Base-by-base conservation (phyloP, 805 yeast species). In the Candida broadrunensis region DNA sequence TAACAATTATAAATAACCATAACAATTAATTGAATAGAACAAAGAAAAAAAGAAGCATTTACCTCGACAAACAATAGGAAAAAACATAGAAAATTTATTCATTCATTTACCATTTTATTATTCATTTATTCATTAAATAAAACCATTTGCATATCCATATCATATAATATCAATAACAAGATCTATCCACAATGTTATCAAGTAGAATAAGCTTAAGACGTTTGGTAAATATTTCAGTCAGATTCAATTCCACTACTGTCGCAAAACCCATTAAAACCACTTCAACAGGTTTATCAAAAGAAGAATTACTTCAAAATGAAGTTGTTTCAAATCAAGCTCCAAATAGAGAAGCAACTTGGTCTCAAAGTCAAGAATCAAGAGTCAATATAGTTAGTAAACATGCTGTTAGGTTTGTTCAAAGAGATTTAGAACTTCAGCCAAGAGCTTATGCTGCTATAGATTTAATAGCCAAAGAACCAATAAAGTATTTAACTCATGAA, bases 361-460 rank as follows among this genome's bases (percentile, higher is more conserved):
- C 95, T 1, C 63, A 67, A 7, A 72, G 81, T 5, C 96, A 88
- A 65, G 74, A 67, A 39, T 67, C 81, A 30, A 75, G 88, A 57
- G 56, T 70, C 30, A 80, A 78, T 25, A 78, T 81, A 16, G 65
- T 77, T 55, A 60, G 74, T 39, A 60, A 52, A 23, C 75, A 81
- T 44, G 80, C 85, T 3, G 56, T 55, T 38, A 73, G 90, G 51
- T 87, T 87, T 54, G 77, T 82, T 37, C 95, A 85, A 53, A 77
- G 68, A 47, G 88, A 87, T 55, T 67, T 87, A 42, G 63, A 66
- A 5, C 56, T 66, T 34, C 93, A 87, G 65, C 96, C 96, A 41
- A 76, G 74, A 53, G 88, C 95, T 5, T 79, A 80, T 46, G 86
- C 95, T 32, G 95, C 95, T 41, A 88, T 88, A 55, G 93, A 88